These are phyloP conservation scores for Auriscalpium vulgare DNA, from an alignment of 768 basidiomycete species.

Conservation along the genomic window DNA sequence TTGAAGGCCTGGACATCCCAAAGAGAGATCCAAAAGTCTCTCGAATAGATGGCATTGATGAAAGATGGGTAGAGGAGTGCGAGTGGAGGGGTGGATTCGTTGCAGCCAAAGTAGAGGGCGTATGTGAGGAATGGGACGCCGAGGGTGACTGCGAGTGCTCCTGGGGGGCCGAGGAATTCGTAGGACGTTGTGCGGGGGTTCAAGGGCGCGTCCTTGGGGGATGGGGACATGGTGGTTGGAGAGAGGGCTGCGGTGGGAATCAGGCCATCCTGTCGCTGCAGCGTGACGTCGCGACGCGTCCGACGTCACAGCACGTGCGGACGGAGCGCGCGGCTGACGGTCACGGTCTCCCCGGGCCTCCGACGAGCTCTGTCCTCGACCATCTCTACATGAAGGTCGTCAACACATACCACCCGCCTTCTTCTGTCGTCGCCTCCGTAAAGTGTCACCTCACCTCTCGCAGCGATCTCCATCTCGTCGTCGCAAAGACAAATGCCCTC, in stretches of 20 bases:
- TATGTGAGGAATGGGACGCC: constrained; percentile 68
- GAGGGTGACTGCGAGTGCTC: constrained; percentile 62
- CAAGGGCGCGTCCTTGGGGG: constrained; percentile 19
- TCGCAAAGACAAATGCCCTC: constrained; percentile 58
- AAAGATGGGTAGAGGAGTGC: constrained; percentile 35
- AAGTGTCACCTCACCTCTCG: constrained; percentile 56
- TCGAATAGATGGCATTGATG: constrained; percentile 36
- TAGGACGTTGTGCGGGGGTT: constrained; percentile 68
- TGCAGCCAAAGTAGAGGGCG: constrained; percentile 70
- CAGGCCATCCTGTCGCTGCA: no score
- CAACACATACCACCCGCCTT: constrained; percentile 69
- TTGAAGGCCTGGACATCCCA: constrained; percentile 77
- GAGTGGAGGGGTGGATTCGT: constrained; percentile 50
- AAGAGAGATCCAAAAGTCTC: constrained; percentile 61
- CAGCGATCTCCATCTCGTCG: constrained; percentile 46
- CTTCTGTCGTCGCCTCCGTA: constrained; percentile 61
- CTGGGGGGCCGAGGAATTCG: constrained; percentile 80
- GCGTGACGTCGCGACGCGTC: no score
- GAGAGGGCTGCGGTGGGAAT: no score
- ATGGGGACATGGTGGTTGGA: not conserved
- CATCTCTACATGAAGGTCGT: constrained; percentile 41
- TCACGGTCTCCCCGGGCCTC: no score
- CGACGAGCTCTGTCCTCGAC: no score
- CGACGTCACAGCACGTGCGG: no score
- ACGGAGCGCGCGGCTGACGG: no score